A percentile compares a stretch with the other conserved stretches of the same genome.
These are phyloP conservation scores for Didymella exigua DNA, from an alignment of 2,329 filamentous ascomycete species.

Conservation along the genomic window DNA sequence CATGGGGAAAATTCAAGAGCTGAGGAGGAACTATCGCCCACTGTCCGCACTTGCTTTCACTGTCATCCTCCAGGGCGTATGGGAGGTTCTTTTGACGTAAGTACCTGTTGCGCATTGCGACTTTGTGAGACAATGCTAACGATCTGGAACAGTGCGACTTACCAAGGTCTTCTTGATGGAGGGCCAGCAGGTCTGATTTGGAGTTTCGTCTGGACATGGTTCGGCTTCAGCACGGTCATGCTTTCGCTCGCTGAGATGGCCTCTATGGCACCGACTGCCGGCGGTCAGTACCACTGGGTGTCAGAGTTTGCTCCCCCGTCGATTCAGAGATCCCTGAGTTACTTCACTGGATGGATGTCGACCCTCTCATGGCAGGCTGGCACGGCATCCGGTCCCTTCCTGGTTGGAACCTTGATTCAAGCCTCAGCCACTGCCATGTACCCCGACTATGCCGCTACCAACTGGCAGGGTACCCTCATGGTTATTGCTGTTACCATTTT, in stretches of 20 bases:
- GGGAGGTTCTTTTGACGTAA: conserved; percentile 43
- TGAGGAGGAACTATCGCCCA: conserved; percentile 44
- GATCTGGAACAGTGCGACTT: conserved; percentile 26
- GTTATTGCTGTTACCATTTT: conserved; percentile 54
- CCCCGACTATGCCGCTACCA: conserved; percentile 49
- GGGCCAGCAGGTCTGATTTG: conserved; percentile 43
- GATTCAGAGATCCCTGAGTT: conserved; percentile 37
- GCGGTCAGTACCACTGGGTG: conserved; percentile 46
- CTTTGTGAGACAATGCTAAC: conserved; percentile 12
- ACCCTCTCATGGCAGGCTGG: conserved; percentile 59
- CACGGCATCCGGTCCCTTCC: conserved; percentile 55
- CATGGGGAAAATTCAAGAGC: conserved; percentile 44
- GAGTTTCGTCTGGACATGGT: conserved; percentile 45
- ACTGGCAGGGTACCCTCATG: conserved; percentile 58
- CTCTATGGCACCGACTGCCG: conserved; percentile 44
- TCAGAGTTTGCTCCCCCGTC: conserved; percentile 41
- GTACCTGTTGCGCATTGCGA: conserved; percentile 8
- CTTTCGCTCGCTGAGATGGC: conserved; percentile 45
- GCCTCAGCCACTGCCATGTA: conserved; percentile 51
- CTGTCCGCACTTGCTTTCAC: conserved; percentile 42
- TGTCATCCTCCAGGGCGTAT: conserved; percentile 42
- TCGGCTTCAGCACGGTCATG: conserved; percentile 41
- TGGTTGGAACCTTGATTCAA: conserved; percentile 57
- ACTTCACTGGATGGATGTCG: conserved; percentile 55
- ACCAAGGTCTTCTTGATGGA: conserved; percentile 39